These are phyloP conservation scores for Aspergillus neoniger DNA, from an alignment of 2,329 filamentous ascomycete species.

Conservation along the genomic window DNA sequence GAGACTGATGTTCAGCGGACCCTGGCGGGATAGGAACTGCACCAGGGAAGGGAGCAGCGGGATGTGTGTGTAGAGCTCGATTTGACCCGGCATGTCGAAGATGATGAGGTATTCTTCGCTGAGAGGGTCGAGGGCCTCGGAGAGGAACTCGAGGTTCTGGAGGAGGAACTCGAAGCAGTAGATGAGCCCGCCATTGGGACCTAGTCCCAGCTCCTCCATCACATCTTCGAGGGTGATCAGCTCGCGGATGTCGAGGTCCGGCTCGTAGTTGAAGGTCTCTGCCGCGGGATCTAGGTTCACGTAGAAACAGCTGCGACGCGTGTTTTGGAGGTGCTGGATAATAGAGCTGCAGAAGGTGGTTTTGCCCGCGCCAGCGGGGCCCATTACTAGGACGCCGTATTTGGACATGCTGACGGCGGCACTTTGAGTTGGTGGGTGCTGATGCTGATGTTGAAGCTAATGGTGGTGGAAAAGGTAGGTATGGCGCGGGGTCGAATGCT, in stretches of 20 bases:
- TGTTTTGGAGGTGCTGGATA: constrained; percentile 88
- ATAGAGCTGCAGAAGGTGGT: constrained; percentile 93
- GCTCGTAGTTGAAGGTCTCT: constrained; percentile 86
- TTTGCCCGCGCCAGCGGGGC: constrained; percentile 93
- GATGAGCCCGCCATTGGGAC: constrained; percentile 88
- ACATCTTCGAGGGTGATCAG: constrained; percentile 92
- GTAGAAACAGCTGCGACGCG: constrained; percentile 93
- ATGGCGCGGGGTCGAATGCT: not conserved
- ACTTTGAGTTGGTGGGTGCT: not conserved
- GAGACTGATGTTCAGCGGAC: constrained; percentile 82
- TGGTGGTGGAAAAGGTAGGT: not conserved
- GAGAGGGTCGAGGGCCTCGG: constrained; percentile 77
- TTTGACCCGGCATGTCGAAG: constrained; percentile 98
- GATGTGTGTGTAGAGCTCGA: constrained; percentile 97
- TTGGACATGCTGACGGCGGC: constrained; percentile 69
- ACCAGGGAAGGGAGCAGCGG: constrained; percentile 85
- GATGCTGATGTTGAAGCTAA: not conserved
- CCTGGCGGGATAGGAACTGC: constrained; percentile 75
- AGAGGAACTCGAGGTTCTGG: constrained; percentile 90
- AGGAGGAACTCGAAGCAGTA: constrained; percentile 97
- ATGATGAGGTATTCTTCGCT: constrained; percentile 97
- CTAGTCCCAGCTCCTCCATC: constrained; percentile 90
- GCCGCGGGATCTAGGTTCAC: constrained; percentile 97
- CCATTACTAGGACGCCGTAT: constrained; percentile 93
- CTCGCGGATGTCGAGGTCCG: constrained; percentile 93